Evolutionary conservation across 2,329 filamentous ascomycete species (phyloP).

Genomic region (Fusarium clavum): DNA sequence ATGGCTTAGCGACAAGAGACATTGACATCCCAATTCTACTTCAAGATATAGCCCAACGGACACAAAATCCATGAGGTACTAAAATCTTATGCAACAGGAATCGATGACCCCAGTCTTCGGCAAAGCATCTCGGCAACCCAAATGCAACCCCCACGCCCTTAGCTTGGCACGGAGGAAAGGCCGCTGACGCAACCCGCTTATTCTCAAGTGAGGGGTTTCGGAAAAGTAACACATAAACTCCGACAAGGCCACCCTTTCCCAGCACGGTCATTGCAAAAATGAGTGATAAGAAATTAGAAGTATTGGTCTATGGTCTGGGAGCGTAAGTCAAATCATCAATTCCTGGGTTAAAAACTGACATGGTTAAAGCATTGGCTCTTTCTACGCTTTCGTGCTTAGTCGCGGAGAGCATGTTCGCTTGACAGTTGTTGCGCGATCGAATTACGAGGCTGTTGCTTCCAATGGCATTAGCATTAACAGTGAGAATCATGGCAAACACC

Average conservation of each 20-base stretch:
- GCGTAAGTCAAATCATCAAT: constrained; percentile 54
- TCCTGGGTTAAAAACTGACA: neutral
- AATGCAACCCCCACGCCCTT: constrained; percentile 1
- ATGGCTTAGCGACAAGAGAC: neutral
- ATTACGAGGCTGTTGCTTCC: constrained; percentile 65
- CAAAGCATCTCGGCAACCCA: neutral
- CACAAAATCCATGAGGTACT: too few species aligned
- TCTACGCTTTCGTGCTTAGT: constrained; percentile 66
- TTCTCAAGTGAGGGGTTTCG: constrained; percentile 5
- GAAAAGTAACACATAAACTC: neutral
- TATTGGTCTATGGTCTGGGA: constrained; percentile 65
- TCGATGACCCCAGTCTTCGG: neutral
- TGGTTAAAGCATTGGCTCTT: constrained; percentile 63
- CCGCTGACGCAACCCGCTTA: neutral
- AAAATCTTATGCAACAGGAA: neutral
- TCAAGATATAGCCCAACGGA: too few species aligned
- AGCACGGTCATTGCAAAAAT: constrained; percentile 22
- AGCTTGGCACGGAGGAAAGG: neutral
- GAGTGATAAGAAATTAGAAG: constrained; percentile 33
- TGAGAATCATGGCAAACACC: constrained; percentile 66
- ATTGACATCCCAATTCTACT: too few species aligned
- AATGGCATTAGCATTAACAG: constrained; percentile 66
- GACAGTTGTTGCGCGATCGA: constrained; percentile 70
- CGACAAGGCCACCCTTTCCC: neutral
- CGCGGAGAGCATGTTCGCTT: constrained; percentile 59